These are phyloP conservation scores for Ganoderma lingzhi DNA, from an alignment of 1,284 basidiomycete species.

Conservation along the genomic window DNA sequence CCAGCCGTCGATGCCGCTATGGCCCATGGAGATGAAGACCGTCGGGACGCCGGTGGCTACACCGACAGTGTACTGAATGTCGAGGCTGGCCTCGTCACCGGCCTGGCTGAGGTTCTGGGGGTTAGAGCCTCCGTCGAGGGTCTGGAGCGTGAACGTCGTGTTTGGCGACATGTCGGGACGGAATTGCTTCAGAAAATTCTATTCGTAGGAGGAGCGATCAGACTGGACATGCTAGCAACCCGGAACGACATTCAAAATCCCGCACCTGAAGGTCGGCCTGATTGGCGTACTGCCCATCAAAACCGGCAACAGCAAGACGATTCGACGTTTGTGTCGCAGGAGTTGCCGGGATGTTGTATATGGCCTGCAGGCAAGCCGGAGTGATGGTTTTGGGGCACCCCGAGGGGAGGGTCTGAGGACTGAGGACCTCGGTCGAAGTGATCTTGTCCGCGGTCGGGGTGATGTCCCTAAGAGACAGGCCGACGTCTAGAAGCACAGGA, in stretches of 20 bases:
- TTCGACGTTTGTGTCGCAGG: constrained; percentile 52
- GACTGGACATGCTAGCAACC: background rate
- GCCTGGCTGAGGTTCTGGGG: constrained; percentile 40
- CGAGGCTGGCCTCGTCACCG: constrained; percentile 62
- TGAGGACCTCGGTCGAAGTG: constrained; percentile 20
- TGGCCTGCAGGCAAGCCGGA: constrained; percentile 57
- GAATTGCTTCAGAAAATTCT: constrained; percentile 39
- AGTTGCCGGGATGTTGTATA: constrained; percentile 59
- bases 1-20: constrained; percentile 33
- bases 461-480: no score
- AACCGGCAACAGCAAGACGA: constrained; percentile 63
- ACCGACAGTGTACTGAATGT: constrained; percentile 70
- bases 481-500: no score
- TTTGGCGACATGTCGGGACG: constrained; percentile 43
- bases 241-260: background rate
- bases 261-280: constrained; percentile 54
- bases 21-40: constrained; percentile 56
- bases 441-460: constrained; percentile 19
- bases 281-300: constrained; percentile 60
- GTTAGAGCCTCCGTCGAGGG: constrained; percentile 56
- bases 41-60: constrained; percentile 45
- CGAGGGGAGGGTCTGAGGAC: constrained; percentile 29
- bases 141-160: constrained; percentile 47
- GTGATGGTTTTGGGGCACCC: constrained; percentile 55
- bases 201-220: background rate